Evolutionary conservation across 805 yeast species (phyloP), one percentile per base, ranked within the genome.

Genomic region (Wickerhamiella galacta): DNA sequence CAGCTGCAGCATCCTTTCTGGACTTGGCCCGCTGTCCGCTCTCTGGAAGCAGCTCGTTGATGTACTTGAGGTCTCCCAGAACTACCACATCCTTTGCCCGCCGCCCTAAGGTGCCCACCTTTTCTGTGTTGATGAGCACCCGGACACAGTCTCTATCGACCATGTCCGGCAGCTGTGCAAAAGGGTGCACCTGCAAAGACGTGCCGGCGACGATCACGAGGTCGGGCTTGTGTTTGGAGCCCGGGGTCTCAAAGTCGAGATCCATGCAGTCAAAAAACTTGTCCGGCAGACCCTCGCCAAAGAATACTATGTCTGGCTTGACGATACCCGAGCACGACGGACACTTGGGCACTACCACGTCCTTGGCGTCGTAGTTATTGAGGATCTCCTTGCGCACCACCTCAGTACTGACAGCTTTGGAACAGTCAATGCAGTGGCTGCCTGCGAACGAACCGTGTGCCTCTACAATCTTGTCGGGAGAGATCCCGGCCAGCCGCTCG

Each of bases 391-490:
- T 38, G 29, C 34, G 45, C 32, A 44, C 35, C 28, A 30, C 36
- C 25, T 39, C 49, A 14, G 34, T 42, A 15, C 66, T 51, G 68
- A 72, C 75, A 34, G 58, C 72, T 19, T 53, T 51, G 2, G 54
- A 38, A 56, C 98, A 87, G 15, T 76, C 71, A 29, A 83, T 75
- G 49, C 98, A 87, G 43, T 77, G 90, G 44, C 76, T 78, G 1
- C 51, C 53, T 1, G 90, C 92, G 64, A 87, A 87, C 2, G 93
- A 80, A 0, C 98, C 98, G 54, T 87, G 96, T 0, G 96, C 96
- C 48, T 83, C 95, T 0, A 87, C 75, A 2, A 87, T 61, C 38
- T 56, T 62, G 10, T 72, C 71, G 14, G 60, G 70, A 1, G 58
- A 48, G 2, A 87, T 68, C 0, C 94, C 94, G 0, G 94, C 90